Conservation (phyloP, 495 filamentous ascomycete genomes). For the Penicillium ucsense region DNA sequence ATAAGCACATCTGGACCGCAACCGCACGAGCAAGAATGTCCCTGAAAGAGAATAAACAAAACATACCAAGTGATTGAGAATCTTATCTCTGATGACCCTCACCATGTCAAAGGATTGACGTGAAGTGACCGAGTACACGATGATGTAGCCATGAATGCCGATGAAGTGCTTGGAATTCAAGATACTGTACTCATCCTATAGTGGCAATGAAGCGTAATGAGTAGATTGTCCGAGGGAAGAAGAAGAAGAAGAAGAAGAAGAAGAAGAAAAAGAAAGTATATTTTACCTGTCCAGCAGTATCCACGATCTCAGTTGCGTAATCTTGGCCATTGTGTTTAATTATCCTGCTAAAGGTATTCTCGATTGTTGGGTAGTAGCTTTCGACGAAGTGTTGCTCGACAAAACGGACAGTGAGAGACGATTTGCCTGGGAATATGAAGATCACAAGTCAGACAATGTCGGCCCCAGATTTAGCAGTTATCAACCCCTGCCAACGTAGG, state of each 20-base stretch:
- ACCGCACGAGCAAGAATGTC: no score
- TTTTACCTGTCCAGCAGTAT: slow-evolving; percentile 91
- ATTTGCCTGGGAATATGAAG: slow-evolving; percentile 61
- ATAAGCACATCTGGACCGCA: no score
- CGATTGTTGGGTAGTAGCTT: slow-evolving; percentile 97
- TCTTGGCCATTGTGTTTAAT: slow-evolving; percentile 90
- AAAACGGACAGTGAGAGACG: slow-evolving; percentile 92
- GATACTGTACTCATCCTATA: slow-evolving; percentile 94
- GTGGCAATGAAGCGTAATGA: not conserved
- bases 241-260: no score
- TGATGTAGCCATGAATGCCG: slow-evolving; percentile 97
- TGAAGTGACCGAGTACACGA: slow-evolving; percentile 90
- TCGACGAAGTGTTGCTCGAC: slow-evolving; percentile 98
- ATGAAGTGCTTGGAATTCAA: slow-evolving; percentile 98
- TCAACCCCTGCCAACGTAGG: no score
- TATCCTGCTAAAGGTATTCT: slow-evolving; percentile 94
- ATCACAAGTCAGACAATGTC: not conserved
- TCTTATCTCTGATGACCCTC: slow-evolving; percentile 89
- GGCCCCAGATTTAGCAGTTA: not conserved
- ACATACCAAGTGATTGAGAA: slow-evolving; percentile 81
- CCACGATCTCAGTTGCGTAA: slow-evolving; percentile 93
- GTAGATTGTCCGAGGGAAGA: no score
- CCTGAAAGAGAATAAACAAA: no score
- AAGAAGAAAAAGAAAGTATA: not conserved
- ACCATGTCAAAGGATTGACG: slow-evolving; percentile 96